phyloP scores from a whole-genome alignment of 1,284 basidiomycete species.

The Cutaneotrichosporon daszewskae region DNA sequence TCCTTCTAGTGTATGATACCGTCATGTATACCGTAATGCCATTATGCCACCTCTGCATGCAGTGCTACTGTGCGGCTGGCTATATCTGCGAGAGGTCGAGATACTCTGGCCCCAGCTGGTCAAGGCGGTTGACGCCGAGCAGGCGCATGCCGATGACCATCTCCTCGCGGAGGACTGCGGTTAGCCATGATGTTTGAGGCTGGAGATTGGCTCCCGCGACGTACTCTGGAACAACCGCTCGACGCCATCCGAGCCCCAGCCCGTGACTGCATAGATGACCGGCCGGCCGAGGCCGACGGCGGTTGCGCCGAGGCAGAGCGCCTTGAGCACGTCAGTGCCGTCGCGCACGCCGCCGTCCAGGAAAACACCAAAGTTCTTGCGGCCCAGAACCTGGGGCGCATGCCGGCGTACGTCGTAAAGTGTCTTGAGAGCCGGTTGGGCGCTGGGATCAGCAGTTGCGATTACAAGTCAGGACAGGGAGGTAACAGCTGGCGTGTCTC shows the following conservation, averaged over 20 bases:
- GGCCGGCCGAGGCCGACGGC: constrained; percentile 81
- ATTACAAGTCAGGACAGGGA: too few species aligned
- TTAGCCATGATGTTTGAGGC: too few species aligned
- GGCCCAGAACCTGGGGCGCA: constrained; percentile 66
- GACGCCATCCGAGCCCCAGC: constrained; percentile 77
- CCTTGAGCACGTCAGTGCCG: constrained; percentile 85
- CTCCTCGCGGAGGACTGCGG: constrained; percentile 64
- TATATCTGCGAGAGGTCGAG: constrained; percentile 27
- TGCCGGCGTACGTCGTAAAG: constrained; percentile 63
- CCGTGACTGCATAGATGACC: constrained; percentile 81
- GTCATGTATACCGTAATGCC: too few species aligned
- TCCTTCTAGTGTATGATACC: too few species aligned
- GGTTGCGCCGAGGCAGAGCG: constrained; percentile 76
- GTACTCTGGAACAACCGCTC: constrained; percentile 54
- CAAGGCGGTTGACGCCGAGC: constrained; percentile 62
- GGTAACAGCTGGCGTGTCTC: too few species aligned
- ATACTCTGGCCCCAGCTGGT: constrained; percentile 35
- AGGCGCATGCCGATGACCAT: constrained; percentile 71
- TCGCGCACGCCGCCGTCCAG: constrained; percentile 78
- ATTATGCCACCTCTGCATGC: too few species aligned
- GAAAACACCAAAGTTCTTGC: constrained; percentile 57
- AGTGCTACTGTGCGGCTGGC: too few species aligned
- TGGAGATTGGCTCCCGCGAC: too few species aligned
- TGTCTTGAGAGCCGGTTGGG: constrained; percentile 65
- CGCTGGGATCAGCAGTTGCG: constrained; percentile 14